These are phyloP conservation scores for Simplicillium sp. DNA, from an alignment of 2,329 filamentous ascomycete species.

Conservation along the genomic window DNA sequence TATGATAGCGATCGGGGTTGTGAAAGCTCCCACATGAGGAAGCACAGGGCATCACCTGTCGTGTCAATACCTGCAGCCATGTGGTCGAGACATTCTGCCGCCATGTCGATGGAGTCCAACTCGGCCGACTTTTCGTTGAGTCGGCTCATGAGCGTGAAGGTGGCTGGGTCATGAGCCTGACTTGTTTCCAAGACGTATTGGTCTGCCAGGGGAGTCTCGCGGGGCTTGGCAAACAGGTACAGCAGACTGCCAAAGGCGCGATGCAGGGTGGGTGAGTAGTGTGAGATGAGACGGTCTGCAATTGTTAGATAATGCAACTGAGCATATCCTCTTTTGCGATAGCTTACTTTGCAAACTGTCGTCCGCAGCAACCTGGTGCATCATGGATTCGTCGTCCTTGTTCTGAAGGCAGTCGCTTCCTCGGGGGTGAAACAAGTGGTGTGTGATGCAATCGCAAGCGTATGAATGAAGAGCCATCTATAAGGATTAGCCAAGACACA, in stretches of 20 bases:
- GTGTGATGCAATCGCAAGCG: slow-evolving; percentile 59
- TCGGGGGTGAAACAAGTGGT: slow-evolving; percentile 60
- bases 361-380: slow-evolving; percentile 60
- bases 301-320: slow-evolving; percentile 9
- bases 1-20: slow-evolving; percentile 41
- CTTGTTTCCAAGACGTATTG: slow-evolving; percentile 46
- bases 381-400: slow-evolving; percentile 49
- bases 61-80: slow-evolving; percentile 66
- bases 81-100: slow-evolving; percentile 62
- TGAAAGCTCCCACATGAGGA: slow-evolving; percentile 63
- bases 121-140: slow-evolving; percentile 40
- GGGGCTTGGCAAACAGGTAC: slow-evolving; percentile 39
- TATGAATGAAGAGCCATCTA: slow-evolving; percentile 50
- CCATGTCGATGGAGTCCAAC: slow-evolving; percentile 44
- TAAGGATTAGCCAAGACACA: slow-evolving; percentile 10
- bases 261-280: slow-evolving; percentile 46
- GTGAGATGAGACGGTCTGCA: slow-evolving; percentile 47
- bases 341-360: slow-evolving; percentile 56
- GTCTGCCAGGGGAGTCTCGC: slow-evolving; percentile 49
- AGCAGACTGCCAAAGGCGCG: slow-evolving; percentile 35
- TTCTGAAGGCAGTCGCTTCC: slow-evolving; percentile 51
- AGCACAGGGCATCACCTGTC: slow-evolving; percentile 59
- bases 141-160: slow-evolving; percentile 49
- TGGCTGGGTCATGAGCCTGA: slow-evolving; percentile 31
- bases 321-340: too few relatives aligned